phyloP scores from a whole-genome alignment of 441 rosid genomes.

The Hypseocharis bilobata region DNA sequence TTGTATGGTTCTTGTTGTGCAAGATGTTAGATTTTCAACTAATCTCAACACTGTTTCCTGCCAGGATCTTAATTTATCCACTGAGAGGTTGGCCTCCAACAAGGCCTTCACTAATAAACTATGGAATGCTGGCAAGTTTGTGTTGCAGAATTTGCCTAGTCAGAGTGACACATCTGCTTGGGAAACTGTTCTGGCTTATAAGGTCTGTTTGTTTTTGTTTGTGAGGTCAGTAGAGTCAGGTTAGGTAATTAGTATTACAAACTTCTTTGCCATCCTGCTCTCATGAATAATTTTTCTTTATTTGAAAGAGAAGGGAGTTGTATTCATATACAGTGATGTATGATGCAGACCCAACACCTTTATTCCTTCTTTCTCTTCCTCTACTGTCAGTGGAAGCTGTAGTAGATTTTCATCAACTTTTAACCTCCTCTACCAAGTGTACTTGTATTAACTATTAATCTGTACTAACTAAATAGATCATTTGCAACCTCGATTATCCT shows the following conservation, averaged over 20 bases:
- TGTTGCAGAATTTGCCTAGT: conserved; percentile 70
- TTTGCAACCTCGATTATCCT: background rate
- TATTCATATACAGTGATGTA: background rate
- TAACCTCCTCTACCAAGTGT: background rate
- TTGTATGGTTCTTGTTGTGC: conserved; percentile 12
- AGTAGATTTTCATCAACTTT: background rate
- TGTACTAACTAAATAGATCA: background rate
- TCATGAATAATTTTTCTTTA: background rate
- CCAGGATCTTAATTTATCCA: conserved; percentile 87
- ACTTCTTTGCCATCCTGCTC: background rate
- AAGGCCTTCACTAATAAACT: conserved; percentile 90
- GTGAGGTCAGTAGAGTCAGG: conserved; percentile 9
- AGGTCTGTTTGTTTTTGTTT: conserved; percentile 38
- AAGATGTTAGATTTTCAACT: conserved; percentile 19
- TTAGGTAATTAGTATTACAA: background rate
- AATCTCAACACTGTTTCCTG: conserved; percentile 19
- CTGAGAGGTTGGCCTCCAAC: conserved; percentile 85
- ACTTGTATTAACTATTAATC: background rate
- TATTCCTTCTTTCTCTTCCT: background rate
- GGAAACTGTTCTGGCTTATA: conserved; percentile 48
- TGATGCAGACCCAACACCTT: background rate
- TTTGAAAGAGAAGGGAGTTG: background rate
- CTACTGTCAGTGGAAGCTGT: background rate
- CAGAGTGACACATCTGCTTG: conserved; percentile 57
- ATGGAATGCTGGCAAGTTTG: conserved; percentile 97